Conservation (phyloP, 2,329 filamentous ascomycete species). For the Stachybotrys chlorohalonatus region DNA sequence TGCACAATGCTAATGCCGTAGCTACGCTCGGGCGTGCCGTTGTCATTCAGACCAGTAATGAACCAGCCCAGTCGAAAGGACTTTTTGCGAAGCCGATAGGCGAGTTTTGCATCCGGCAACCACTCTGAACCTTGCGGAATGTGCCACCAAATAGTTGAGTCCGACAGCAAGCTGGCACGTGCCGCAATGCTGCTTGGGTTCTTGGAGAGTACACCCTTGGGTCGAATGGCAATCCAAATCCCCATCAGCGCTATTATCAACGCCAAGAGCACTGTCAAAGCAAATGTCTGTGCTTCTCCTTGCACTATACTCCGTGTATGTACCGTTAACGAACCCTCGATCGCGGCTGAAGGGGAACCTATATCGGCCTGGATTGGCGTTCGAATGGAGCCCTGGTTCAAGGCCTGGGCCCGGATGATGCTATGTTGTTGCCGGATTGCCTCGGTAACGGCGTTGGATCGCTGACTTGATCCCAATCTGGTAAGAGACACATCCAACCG, state of each 20-base stretch:
- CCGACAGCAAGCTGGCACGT: slow-evolving; percentile 16
- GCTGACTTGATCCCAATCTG: slow-evolving; percentile 9
- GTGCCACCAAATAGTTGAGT: slow-evolving; percentile 17
- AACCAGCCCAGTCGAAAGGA: slow-evolving; percentile 15
- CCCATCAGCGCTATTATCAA: slow-evolving; percentile 8
- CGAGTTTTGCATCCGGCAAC: slow-evolving; percentile 15
- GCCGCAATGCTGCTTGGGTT: slow-evolving; percentile 18
- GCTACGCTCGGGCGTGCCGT: slow-evolving; percentile 5
- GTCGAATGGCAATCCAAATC: slow-evolving; percentile 10
- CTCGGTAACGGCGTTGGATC: slow-evolving; percentile 12
- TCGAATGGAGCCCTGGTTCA: slow-evolving; percentile 11
- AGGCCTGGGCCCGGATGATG: slow-evolving; percentile 14
- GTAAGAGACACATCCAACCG: slow-evolving; percentile 11
- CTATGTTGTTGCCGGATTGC: slow-evolving; percentile 14
- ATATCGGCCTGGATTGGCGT: slow-evolving; percentile 4
- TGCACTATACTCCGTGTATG: slow-evolving; percentile 12
- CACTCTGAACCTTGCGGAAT: slow-evolving; percentile 16
- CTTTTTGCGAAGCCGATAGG: slow-evolving; percentile 13
- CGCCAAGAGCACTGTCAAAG: slow-evolving; percentile 11
- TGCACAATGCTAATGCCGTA: slow-evolving; percentile 18
- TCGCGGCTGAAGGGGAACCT: slow-evolving; percentile 4
- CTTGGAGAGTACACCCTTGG: slow-evolving; percentile 12
- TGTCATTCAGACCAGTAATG: slow-evolving; percentile 6
- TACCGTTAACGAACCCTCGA: slow-evolving; percentile 11
- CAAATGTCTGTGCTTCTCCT: slow-evolving; percentile 10